Percentiles rank a stretch among this genome's conserved stretches.
Evolutionary conservation across 768 basidiomycete species (phyloP).

Genomic region (Kwoniella shandongensis): DNA sequence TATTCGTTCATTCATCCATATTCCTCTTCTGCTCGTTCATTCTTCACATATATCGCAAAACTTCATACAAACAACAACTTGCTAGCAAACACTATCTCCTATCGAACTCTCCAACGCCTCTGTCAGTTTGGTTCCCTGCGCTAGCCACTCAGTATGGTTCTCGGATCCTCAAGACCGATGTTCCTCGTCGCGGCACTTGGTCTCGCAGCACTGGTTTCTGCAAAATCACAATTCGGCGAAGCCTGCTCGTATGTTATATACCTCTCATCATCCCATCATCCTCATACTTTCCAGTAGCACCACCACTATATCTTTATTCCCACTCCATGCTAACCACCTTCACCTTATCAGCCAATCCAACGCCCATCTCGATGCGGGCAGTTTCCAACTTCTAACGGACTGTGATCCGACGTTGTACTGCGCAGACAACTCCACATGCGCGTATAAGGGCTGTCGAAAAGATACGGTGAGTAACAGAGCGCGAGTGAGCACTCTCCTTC

Average conservation of each 20-base stretch:
- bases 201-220: constrained; percentile 10
- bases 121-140: too few relatives aligned
- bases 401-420: constrained; percentile 74
- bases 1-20: too few relatives aligned
- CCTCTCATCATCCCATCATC: not conserved
- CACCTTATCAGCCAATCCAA: constrained; percentile 54
- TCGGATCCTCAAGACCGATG: too few relatives aligned
- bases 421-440: constrained; percentile 61
- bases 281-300: not conserved
- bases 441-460: constrained; percentile 67
- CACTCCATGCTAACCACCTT: not conserved
- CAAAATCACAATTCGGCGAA: constrained; percentile 35
- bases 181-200: not conserved
- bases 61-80: too few relatives aligned
- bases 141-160: too few relatives aligned
- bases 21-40: too few relatives aligned
- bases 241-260: constrained; percentile 36
- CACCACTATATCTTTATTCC: not conserved
- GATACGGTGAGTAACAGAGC: constrained; percentile 82
- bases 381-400: constrained; percentile 76
- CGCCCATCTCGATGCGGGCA: constrained; percentile 70
- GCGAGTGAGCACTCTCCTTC: too few relatives aligned
- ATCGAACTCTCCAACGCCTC: too few relatives aligned
- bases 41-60: too few relatives aligned
- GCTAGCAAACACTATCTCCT: too few relatives aligned